Base-by-base conservation (phyloP, 2,329 filamentous ascomycete genomes). In the Ceratocystis smalleyi region DNA sequence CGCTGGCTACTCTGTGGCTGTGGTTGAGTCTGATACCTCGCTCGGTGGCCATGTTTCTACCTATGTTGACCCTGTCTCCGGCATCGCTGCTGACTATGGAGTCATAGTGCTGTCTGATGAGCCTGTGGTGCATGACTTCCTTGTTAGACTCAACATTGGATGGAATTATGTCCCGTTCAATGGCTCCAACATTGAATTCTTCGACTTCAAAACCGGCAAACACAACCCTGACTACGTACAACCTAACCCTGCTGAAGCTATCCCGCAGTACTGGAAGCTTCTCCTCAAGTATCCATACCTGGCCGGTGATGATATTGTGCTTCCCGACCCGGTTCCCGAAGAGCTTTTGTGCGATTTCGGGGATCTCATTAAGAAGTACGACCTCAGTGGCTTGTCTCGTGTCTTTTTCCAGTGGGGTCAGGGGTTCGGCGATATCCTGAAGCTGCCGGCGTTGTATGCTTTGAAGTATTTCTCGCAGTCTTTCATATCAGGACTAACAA, bases 121-220 rank as follows among this genome's bases (percentile, higher is more conserved):
- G 74, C 85, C 86, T 59, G 78, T 89, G 74, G 83, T 84, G 69
- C 95, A 95, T 74, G 89, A 95, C 74, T 83, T 91, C 69, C 79
- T 95, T 68, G 89, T 89, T 70, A 89, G 89, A 17, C 86, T 86
- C 51, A 89, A 95, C 24, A 24, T 57, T 8, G 40, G 47, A 15
- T 63, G 51, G 47, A 27, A 0, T 4, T 5, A 22, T 1, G 30
- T 19, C 19, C 3, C 15, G 24, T 17, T 51, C 2, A n/a, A 12
- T 5, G 47, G 45, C 61, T 12, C 30, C 2, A n/a, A 15, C 55
- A 59, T 59, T 22, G 10, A 40, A 3, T 66, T 62, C 55, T 45
- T 64, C 24, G 64, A 66, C 43, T 66, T 65, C 27, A 8, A 30
- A 12, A 62, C 60, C 4, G 60, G 64, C 35, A 15, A 6, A 5